Percentiles rank a stretch among this genome's conserved stretches.
Evolutionary conservation across 345 rosid species (phyloP).

Genomic region (Garcia nutans): DNA sequence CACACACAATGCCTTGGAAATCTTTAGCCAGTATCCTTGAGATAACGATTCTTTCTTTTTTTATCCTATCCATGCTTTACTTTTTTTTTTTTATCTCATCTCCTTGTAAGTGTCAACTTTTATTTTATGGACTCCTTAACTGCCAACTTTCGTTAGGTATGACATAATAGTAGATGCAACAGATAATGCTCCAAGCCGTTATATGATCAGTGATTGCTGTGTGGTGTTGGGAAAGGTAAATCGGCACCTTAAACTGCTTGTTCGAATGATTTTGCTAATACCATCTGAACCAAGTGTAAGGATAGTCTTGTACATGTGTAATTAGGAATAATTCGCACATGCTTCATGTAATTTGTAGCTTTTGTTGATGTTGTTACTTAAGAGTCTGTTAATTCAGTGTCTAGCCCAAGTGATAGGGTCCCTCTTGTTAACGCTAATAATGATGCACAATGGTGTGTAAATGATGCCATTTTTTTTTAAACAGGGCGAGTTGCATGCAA

Average conservation of each 20-base stretch:
- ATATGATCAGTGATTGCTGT: conserved; percentile 97
- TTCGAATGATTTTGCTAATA: background rate
- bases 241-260: background rate
- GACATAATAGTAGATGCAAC: conserved; percentile 88
- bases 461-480: background rate
- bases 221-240: conserved; percentile 87
- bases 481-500: background rate
- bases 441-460: background rate
- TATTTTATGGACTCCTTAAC: conserved; percentile 38
- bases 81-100: background rate
- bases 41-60: background rate
- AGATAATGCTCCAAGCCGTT: conserved; percentile 95
- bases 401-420: background rate
- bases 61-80: background rate
- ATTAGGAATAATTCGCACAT: background rate
- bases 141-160: conserved; percentile 48
- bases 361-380: background rate
- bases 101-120: background rate
- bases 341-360: background rate
- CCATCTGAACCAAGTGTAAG: background rate
- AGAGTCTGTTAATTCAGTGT: background rate
- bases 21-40: conserved; percentile 83
- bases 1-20: conserved; percentile 85
- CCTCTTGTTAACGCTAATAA: background rate
- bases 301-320: background rate